Conservation (phyloP, 371 early-diverging fungal species). For the Apophysomyces trapeziformis region DNA sequence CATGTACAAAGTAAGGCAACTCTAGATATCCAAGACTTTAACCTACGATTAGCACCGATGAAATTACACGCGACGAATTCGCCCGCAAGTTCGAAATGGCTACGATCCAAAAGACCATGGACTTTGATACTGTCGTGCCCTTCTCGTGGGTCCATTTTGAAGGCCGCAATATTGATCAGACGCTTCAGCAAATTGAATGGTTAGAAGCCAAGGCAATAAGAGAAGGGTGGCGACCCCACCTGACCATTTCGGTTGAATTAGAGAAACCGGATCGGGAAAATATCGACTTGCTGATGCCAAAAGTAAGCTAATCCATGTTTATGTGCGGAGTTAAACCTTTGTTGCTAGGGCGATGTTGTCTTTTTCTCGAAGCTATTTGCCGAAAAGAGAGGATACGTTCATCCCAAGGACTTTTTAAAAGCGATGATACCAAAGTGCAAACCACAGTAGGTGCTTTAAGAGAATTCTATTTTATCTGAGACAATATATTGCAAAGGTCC, state of each 20-base stretch:
- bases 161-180: slow-evolving; percentile 62
- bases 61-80: slow-evolving; percentile 30
- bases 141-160: slow-evolving; percentile 70
- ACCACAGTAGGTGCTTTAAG: slow-evolving; percentile 42
- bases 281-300: slow-evolving; percentile 54
- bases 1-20: slow-evolving; percentile 47
- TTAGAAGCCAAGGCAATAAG: slow-evolving; percentile 40
- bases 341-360: slow-evolving; percentile 58
- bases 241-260: slow-evolving; percentile 69
- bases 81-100: slow-evolving; percentile 13
- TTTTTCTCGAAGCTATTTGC: slow-evolving; percentile 73
- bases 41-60: slow-evolving; percentile 19
- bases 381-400: slow-evolving; percentile 56
- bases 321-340: background rate
- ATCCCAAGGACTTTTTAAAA: slow-evolving; percentile 48
- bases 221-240: slow-evolving; percentile 44
- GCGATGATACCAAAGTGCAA: slow-evolving; percentile 46
- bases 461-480: background rate
- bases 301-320: slow-evolving; percentile 22
- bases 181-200: slow-evolving; percentile 61
- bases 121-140: slow-evolving; percentile 13
- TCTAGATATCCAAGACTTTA: background rate
- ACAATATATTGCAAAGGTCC: slow-evolving; percentile 36
- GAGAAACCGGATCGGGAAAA: slow-evolving; percentile 68
- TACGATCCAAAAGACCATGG: background rate